These are phyloP conservation scores for Begonia peltatifolia DNA, from an alignment of 306 rosid species.

Conservation along the genomic window DNA sequence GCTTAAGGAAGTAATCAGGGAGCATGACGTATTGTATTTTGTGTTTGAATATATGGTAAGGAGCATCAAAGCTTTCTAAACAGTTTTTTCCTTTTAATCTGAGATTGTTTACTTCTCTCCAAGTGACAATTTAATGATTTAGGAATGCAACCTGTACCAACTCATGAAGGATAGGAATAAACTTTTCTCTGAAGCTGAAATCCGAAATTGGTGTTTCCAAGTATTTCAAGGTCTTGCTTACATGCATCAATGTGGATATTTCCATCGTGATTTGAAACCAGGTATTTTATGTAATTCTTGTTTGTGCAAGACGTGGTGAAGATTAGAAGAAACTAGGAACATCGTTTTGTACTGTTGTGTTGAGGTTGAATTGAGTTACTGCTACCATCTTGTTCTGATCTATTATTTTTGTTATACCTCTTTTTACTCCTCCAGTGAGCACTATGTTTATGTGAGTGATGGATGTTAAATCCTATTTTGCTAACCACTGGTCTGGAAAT, in stretches of 20 bases:
- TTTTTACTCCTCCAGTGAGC: too few relatives aligned
- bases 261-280: slow-evolving; percentile 97
- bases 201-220: slow-evolving; percentile 94
- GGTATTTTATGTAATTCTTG: slow-evolving; percentile 28
- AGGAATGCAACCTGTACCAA: slow-evolving; percentile 93
- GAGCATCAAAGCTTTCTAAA: not conserved
- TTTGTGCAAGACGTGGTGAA: too few relatives aligned
- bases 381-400: too few relatives aligned
- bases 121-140: not conserved
- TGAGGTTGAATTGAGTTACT: too few relatives aligned
- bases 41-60: slow-evolving; percentile 95
- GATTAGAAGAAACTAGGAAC: too few relatives aligned
- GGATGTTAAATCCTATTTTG: too few relatives aligned
- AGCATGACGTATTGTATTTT: slow-evolving; percentile 69
- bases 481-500: too few relatives aligned
- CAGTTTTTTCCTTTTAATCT: too few relatives aligned
- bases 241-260: slow-evolving; percentile 98
- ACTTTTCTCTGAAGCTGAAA: slow-evolving; percentile 67
- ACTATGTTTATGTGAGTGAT: too few relatives aligned
- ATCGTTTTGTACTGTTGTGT: too few relatives aligned
- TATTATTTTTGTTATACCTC: too few relatives aligned
- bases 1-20: slow-evolving; percentile 93
- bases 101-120: too few relatives aligned
- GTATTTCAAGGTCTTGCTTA: slow-evolving; percentile 95
- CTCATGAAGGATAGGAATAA: slow-evolving; percentile 82